Conservation (phyloP, 2,329 filamentous ascomycete genomes). For the Aspergillus sp. region DNA sequence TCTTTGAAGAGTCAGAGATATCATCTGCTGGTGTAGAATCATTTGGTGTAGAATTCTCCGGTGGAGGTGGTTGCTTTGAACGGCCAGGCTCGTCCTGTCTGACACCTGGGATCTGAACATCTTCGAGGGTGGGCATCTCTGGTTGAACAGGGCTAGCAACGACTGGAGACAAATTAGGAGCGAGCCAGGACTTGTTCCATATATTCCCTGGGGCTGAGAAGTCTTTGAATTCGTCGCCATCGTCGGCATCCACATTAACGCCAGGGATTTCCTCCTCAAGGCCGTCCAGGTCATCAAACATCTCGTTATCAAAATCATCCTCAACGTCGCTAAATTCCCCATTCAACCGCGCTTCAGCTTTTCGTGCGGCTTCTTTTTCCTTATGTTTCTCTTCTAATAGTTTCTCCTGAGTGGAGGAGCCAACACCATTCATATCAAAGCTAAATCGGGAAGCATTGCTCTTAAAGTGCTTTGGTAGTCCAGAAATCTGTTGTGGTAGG, state of each 20-base stretch:
- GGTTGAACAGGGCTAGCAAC: conserved; percentile 34
- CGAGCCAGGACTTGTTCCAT: conserved; percentile 33
- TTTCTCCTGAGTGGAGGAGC: conserved; percentile 60
- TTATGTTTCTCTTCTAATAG: conserved; percentile 64
- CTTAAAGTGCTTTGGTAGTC: conserved; percentile 48
- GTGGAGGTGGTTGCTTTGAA: neutral
- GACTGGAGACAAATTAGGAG: conserved; percentile 37
- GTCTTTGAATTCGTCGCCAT: conserved; percentile 33
- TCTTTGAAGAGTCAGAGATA: neutral
- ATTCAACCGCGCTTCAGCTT: conserved; percentile 29
- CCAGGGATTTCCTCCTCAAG: conserved; percentile 51
- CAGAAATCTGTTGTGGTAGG: conserved; percentile 28
- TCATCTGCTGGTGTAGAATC: neutral
- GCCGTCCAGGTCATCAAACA: conserved; percentile 44
- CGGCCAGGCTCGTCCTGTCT: neutral
- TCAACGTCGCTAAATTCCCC: conserved; percentile 42
- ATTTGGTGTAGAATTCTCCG: neutral
- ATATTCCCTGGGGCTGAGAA: conserved; percentile 27
- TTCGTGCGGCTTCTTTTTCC: conserved; percentile 50
- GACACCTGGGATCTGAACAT: neutral
- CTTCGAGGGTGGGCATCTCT: conserved; percentile 16
- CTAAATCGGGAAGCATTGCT: conserved; percentile 65
- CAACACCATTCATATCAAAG: conserved; percentile 61
- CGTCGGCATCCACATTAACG: conserved; percentile 48
- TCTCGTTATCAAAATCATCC: conserved; percentile 47